A percentile compares a stretch with the other conserved stretches of the same genome.
phyloP scores from a whole-genome alignment of 2,329 filamentous ascomycete genomes.

The Colletotrichum agaves region DNA sequence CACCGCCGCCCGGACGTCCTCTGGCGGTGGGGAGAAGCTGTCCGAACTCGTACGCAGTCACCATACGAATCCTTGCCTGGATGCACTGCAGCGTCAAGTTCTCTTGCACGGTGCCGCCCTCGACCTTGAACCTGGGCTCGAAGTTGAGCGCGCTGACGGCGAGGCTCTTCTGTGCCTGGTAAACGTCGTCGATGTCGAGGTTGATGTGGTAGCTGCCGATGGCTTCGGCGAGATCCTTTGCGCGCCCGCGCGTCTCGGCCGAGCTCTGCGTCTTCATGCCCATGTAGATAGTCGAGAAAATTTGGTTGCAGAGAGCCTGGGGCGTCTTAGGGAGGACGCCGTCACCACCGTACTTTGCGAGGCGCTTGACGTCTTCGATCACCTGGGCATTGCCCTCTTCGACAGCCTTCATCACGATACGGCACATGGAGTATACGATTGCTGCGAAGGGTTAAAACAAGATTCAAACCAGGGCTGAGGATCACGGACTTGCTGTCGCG shows the following conservation, averaged over 20 bases:
- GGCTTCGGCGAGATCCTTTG: conserved; percentile 66
- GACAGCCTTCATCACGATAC: conserved; percentile 64
- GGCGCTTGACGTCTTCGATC: conserved; percentile 51
- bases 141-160: conserved; percentile 69
- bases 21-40: conserved; percentile 71
- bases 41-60: conserved; percentile 68
- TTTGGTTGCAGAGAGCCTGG: conserved; percentile 63
- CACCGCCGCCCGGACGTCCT: conserved; percentile 64
- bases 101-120: conserved; percentile 70
- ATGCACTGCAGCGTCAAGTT: conserved; percentile 69
- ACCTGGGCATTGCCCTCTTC: conserved; percentile 53
- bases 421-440: conserved; percentile 61
- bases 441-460: conserved; percentile 28
- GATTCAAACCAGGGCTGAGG: not conserved
- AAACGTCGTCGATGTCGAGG: conserved; percentile 77
- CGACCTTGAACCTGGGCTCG: conserved; percentile 64
- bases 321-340: conserved; percentile 59
- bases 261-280: conserved; percentile 75
- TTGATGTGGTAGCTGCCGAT: conserved; percentile 81
- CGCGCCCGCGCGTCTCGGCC: conserved; percentile 73
- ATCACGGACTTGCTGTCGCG: conserved; percentile 52
- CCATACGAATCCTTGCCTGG: conserved; percentile 67
- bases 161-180: conserved; percentile 68
- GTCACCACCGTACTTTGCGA: conserved; percentile 44
- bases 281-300: conserved; percentile 70